A percentile compares a stretch with the other conserved stretches of the same genome.
phyloP scores from a whole-genome alignment of 2,329 filamentous ascomycete genomes.

The Setomelanomma holmii region DNA sequence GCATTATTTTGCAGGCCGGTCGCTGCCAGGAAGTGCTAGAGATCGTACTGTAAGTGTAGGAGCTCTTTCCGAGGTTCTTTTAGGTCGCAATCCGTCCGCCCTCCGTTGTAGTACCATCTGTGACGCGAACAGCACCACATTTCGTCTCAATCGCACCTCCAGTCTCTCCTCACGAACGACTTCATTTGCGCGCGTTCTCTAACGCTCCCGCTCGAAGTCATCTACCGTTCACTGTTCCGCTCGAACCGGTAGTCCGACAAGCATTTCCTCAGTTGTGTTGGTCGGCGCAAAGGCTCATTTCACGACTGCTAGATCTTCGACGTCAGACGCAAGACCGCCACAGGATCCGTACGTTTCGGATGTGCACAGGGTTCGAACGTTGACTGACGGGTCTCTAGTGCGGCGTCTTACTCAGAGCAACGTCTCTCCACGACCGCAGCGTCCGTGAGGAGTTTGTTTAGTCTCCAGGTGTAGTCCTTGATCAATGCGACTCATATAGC shows the following conservation, averaged over 20 bases:
- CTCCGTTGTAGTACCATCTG: slow-evolving; percentile 28
- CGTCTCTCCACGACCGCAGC: slow-evolving; percentile 13
- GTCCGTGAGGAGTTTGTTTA: slow-evolving; percentile 17
- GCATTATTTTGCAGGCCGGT: slow-evolving; percentile 19
- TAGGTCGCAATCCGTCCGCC: slow-evolving; percentile 16
- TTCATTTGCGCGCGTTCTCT: not conserved
- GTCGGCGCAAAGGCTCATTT: not conserved
- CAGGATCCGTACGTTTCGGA: slow-evolving; percentile 33
- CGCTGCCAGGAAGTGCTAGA: slow-evolving; percentile 26
- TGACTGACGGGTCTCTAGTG: slow-evolving; percentile 31
- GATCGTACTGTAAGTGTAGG: slow-evolving; percentile 32
- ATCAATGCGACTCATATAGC: slow-evolving; percentile 40
- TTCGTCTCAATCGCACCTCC: slow-evolving; percentile 34
- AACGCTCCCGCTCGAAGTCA: not conserved
- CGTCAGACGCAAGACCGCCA: not conserved
- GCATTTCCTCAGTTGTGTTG: not conserved
- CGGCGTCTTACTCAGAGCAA: slow-evolving; percentile 12
- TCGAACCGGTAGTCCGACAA: not conserved
- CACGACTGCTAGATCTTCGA: not conserved
- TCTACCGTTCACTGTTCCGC: not conserved
- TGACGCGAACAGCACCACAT: slow-evolving; percentile 38
- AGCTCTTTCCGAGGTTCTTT: slow-evolving; percentile 19
- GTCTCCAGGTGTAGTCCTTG: slow-evolving; percentile 16
- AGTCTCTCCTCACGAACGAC: slow-evolving; percentile 19
- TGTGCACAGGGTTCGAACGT: slow-evolving; percentile 27